These are phyloP conservation scores for Mytilinidion resinicola DNA, from an alignment of 495 filamentous ascomycete species.

Conservation along the genomic window DNA sequence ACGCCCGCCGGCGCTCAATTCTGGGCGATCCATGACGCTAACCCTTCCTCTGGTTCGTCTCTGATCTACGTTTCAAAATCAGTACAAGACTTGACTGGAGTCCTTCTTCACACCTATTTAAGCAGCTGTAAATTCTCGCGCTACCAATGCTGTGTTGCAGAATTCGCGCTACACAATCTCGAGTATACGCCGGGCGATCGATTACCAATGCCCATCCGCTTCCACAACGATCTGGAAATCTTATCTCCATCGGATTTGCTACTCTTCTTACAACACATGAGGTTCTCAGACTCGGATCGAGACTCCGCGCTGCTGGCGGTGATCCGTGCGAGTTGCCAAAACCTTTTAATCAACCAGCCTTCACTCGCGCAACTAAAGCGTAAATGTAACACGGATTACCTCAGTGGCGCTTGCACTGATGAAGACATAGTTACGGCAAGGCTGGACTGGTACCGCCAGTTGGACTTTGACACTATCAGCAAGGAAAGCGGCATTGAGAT, in stretches of 20 bases:
- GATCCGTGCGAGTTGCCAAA: conserved; percentile 32
- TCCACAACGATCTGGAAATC: conserved; percentile 48
- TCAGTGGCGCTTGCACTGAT: conserved; percentile 40
- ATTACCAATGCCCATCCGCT: conserved; percentile 40
- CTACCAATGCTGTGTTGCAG: conserved; percentile 47
- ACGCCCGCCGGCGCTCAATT: conserved; percentile 45
- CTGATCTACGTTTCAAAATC: conserved; percentile 53
- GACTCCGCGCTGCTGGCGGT: conserved; percentile 18
- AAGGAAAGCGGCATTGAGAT: conserved; percentile 36
- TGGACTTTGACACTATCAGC: conserved; percentile 43
- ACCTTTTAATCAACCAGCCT: conserved; percentile 46
- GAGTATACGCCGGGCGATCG: conserved; percentile 29
- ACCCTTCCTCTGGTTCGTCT: conserved; percentile 35
- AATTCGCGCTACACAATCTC: conserved; percentile 40
- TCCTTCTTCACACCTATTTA: conserved; percentile 53
- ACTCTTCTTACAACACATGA: conserved; percentile 46
- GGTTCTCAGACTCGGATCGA: conserved; percentile 36
- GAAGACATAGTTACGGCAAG: conserved; percentile 43
- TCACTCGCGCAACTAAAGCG: conserved; percentile 46
- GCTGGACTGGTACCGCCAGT: conserved; percentile 47
- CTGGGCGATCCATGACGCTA: conserved; percentile 50
- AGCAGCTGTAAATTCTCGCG: conserved; percentile 46
- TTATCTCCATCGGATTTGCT: conserved; percentile 49
- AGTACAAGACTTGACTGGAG: conserved; percentile 43
- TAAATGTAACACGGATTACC: conserved; percentile 46